Evolutionary conservation across 2,329 filamentous ascomycete genomes (phyloP), one percentile per base, ranked within the genome.

Genomic region (Scorias spongiosa): DNA sequence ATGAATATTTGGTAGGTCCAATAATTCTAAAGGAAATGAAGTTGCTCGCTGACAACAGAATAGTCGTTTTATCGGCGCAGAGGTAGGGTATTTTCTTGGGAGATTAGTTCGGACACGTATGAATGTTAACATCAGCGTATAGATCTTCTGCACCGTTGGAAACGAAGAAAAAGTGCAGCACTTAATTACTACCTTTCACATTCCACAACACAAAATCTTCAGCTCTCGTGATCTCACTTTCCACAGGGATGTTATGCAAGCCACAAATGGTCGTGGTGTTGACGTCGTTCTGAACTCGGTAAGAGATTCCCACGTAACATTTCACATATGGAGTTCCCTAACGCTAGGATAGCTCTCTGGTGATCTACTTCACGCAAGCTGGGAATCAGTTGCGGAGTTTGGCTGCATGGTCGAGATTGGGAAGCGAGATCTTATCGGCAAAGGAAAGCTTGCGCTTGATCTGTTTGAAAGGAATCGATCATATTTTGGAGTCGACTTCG

Each of bases 201-300:
- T 63, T 10, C 44, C 51, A 2, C 45, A 47, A 1, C 41, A 54
- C 29, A 54, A 52, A 40, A 60, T 63, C 42, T 58, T 62, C 46
- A 47, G 47, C 42, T 55, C 50, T 34, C 48, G 57, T n/a, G 49
- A 57, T 30, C 40, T 40, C 0, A 47, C 48, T 2, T 63, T 63
- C 43, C 48, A 42, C 1, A 40, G 47, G 2, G 52, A 39, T 5
- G 37, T 63, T 8, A 42, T 48, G 46, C 50, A 1, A 15, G 48
- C n/a, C 44, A 63, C 59, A 0, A 40, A 48, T 18, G 53, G 50
- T 10, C 36, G 38, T 2, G 61, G 62, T 10, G 50, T 62, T 17
- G 59, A 64, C 41, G 51, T 64, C 7, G 45, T 61, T 2, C 46
- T 63, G 28, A 62, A 57, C 46, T 50, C 46, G 10, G 42, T 53